Percentiles rank a stretch among this genome's conserved stretches.
Evolutionary conservation across 495 filamentous ascomycete species (phyloP).

Genomic region (Tuber magnatum): DNA sequence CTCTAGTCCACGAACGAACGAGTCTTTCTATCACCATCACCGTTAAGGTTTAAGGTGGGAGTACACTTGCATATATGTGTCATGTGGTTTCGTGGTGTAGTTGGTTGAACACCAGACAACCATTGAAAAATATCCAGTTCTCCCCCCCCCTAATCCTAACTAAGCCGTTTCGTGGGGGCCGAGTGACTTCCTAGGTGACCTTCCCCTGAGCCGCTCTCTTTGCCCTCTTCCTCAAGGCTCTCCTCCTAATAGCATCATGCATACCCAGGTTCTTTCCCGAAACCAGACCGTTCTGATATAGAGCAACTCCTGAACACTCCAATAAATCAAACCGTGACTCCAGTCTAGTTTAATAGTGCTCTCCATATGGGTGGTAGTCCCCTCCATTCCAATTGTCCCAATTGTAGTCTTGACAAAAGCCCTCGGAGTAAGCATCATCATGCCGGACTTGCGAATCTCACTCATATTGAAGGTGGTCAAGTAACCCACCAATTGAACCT

Average conservation of each 20-base stretch:
- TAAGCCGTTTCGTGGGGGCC: too few species aligned
- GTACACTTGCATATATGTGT: too few species aligned
- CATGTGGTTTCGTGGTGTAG: too few species aligned
- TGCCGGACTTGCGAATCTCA: conserved; percentile 73
- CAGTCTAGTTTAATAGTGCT: conserved; percentile 87
- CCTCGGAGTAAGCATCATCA: conserved; percentile 71
- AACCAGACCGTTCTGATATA: conserved; percentile 57
- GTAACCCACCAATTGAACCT: conserved; percentile 81
- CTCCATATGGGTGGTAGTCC: conserved; percentile 66
- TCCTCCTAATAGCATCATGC: conserved; percentile 78
- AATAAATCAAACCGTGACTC: conserved; percentile 84
- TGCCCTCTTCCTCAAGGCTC: conserved; percentile 82
- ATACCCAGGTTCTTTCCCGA: conserved; percentile 65
- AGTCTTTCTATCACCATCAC: too few species aligned
- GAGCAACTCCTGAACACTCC: conserved; percentile 63
- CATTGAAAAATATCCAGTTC: too few species aligned
- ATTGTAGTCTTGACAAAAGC: conserved; percentile 75
- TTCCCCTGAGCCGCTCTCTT: conserved; percentile 50
- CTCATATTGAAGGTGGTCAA: conserved; percentile 92
- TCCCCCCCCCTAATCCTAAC: too few species aligned
- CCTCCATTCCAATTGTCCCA: conserved; percentile 69
- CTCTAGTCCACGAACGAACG: too few species aligned
- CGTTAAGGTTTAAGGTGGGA: too few species aligned
- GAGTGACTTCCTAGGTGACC: conserved; percentile 13
- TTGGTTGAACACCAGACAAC: too few species aligned